These are phyloP conservation scores for Hibiscus tridactylites DNA, from an alignment of 345 rosid species.

Conservation along the genomic window DNA sequence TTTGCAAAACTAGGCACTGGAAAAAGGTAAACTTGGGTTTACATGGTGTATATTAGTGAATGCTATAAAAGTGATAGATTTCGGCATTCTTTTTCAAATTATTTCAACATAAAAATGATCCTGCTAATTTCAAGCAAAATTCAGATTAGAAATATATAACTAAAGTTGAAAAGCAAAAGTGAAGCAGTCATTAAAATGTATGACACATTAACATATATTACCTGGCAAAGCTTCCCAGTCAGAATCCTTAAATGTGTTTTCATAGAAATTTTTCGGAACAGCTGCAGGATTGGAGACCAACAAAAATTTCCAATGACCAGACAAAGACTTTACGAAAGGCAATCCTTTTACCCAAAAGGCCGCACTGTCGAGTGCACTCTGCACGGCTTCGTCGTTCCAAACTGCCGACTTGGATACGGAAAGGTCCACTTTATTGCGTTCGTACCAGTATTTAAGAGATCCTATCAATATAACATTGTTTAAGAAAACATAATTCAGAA, in stretches of 20 bases:
- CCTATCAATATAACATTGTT: conserved; percentile 31
- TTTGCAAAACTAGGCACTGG: neutral
- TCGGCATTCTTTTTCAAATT: neutral
- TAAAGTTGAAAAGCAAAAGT: neutral
- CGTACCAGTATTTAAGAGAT: conserved; percentile 74
- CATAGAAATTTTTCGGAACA: conserved; percentile 58
- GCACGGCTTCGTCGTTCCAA: conserved; percentile 88
- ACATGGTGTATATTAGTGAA: neutral
- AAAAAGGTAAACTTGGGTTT: neutral
- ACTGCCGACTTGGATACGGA: conserved; percentile 55
- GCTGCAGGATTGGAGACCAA: conserved; percentile 56
- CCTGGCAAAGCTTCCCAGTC: conserved; percentile 78
- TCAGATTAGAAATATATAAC: neutral
- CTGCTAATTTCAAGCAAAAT: neutral
- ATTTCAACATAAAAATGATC: neutral
- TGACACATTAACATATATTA: conserved; percentile 14
- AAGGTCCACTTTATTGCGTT: conserved; percentile 68
- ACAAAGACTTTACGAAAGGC: conserved; percentile 75
- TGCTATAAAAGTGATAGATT: neutral
- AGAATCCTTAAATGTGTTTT: conserved; percentile 51
- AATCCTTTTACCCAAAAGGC: conserved; percentile 73
- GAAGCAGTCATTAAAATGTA: neutral
- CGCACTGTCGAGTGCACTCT: conserved; percentile 62
- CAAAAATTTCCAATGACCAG: conserved; percentile 86
- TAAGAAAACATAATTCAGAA: conserved; percentile 10